Evolutionary conservation across 2,329 filamentous ascomycete species (phyloP).

Genomic region (Plectosphaerella plurivora): DNA sequence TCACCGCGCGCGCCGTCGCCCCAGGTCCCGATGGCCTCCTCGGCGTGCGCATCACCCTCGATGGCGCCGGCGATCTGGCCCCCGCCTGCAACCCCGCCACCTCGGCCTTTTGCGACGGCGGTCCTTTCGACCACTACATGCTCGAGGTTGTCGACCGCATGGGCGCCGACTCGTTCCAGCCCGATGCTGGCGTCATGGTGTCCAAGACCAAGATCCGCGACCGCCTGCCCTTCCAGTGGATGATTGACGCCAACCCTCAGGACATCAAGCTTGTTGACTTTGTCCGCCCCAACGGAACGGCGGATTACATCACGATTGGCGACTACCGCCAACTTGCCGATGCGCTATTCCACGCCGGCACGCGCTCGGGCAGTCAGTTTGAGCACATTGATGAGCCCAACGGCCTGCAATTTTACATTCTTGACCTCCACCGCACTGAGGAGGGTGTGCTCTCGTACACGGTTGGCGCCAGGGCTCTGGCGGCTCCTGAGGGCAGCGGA

Average conservation of each 20-base stretch:
- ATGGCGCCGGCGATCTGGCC: constrained; percentile 31
- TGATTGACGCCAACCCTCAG: constrained; percentile 49
- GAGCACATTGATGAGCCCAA: constrained; percentile 44
- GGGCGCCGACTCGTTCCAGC: constrained; percentile 47
- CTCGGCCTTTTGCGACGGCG: constrained; percentile 45
- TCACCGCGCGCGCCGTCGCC: constrained; percentile 43
- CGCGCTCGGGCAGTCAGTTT: constrained; percentile 43
- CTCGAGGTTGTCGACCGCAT: constrained; percentile 49
- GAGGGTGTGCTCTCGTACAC: constrained; percentile 42
- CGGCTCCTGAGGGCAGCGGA: constrained; percentile 20
- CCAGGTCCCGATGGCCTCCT: constrained; percentile 32
- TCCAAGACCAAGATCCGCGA: constrained; percentile 46
- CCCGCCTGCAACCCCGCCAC: constrained; percentile 34
- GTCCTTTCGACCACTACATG: constrained; percentile 45
- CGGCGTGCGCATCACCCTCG: constrained; percentile 42
- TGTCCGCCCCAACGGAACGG: constrained; percentile 40
- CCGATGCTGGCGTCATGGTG: constrained; percentile 48
- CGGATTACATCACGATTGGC: constrained; percentile 41
- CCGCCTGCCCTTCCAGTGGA: constrained; percentile 46
- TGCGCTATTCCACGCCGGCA: constrained; percentile 50
- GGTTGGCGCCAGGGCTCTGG: constrained; percentile 39
- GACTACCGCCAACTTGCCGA: constrained; percentile 50
- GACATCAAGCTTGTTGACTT: constrained; percentile 48
- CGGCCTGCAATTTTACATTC: constrained; percentile 43
- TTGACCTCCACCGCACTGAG: constrained; percentile 34